Conservation (phyloP, 140 eudicot genomes). For the Cichorium intybus region DNA sequence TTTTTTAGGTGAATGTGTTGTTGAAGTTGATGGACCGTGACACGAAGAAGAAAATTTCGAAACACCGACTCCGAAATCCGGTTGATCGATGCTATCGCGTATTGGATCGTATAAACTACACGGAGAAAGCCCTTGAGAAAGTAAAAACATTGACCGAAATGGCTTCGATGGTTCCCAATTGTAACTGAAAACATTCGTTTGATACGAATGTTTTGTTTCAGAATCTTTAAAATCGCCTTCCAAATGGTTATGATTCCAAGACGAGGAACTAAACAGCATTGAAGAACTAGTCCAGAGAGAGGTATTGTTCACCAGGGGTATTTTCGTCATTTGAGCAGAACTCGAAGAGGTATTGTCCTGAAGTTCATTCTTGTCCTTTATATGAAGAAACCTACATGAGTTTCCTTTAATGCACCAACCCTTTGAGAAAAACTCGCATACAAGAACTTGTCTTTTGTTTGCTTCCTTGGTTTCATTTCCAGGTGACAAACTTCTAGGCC, state of each 20-base stretch:
- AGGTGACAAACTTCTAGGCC: slow-evolving; percentile 59
- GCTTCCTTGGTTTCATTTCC: slow-evolving; percentile 36
- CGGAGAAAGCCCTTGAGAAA: slow-evolving; percentile 47
- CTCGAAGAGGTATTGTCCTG: slow-evolving; percentile 10
- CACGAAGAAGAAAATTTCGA: slow-evolving; percentile 36
- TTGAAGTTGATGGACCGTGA: slow-evolving; percentile 33
- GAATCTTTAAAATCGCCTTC: no score
- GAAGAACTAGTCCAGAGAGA: slow-evolving; percentile 36
- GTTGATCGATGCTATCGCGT: slow-evolving; percentile 57
- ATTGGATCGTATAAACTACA: slow-evolving; percentile 54
- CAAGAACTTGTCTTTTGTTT: slow-evolving; percentile 53
- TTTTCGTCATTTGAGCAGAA: slow-evolving; percentile 18
- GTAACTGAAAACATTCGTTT: slow-evolving; percentile 15
- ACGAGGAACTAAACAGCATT: slow-evolving; percentile 36
- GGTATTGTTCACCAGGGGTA: slow-evolving; percentile 8
- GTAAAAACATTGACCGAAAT: slow-evolving; percentile 50
- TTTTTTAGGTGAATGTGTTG: slow-evolving; percentile 23
- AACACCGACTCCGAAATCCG: slow-evolving; percentile 23
- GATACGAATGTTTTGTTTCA: slow-evolving; percentile 10
- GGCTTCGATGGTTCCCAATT: slow-evolving; percentile 89
- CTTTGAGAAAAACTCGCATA: slow-evolving; percentile 73
- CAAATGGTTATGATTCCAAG: slow-evolving; percentile 33
- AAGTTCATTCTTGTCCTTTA: slow-evolving; percentile 37
- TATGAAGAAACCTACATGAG: slow-evolving; percentile 83
- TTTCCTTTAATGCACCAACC: slow-evolving; percentile 99